These are phyloP conservation scores for Spergularia azorica DNA, from an alignment of 179 eudicot species.

Conservation along the genomic window DNA sequence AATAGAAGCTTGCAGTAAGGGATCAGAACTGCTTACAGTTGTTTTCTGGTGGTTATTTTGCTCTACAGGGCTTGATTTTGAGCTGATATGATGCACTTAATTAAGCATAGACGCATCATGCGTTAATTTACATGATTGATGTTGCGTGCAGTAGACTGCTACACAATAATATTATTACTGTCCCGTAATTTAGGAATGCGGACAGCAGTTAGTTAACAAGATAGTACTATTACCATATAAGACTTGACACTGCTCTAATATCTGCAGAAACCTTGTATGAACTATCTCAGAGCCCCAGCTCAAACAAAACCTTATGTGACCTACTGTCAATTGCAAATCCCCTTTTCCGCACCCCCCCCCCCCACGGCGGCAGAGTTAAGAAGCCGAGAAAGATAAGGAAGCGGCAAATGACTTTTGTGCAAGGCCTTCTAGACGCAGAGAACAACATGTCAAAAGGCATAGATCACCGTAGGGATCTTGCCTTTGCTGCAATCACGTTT, in stretches of 20 bases:
- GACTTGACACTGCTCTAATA: background rate
- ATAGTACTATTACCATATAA: constrained; percentile 3
- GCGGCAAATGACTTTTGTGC: constrained; percentile 4
- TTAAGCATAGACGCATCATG: background rate
- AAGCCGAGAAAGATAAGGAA: background rate
- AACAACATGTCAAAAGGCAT: background rate
- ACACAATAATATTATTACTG: constrained; percentile 16
- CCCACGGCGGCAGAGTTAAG: background rate
- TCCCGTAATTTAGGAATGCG: constrained; percentile 2
- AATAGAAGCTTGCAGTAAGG: no score
- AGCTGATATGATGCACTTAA: constrained; percentile 5
- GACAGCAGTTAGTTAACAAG: constrained; percentile 3
- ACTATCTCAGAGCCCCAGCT: background rate
- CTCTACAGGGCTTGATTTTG: background rate
- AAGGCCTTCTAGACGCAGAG: constrained; percentile 12
- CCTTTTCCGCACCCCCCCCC: background rate
- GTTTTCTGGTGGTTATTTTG: constrained; percentile 7
- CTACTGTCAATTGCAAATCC: no score
- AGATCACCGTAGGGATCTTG: background rate
- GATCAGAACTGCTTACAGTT: background rate
- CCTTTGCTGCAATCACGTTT: background rate
- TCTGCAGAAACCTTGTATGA: constrained; percentile 2
- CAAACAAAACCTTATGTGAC: no score
- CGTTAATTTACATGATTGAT: constrained; percentile 17
- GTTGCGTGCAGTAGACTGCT: constrained; percentile 8